These are phyloP conservation scores for Antarctomyces pellizariae DNA, from an alignment of 495 filamentous ascomycete species.

Conservation along the genomic window DNA sequence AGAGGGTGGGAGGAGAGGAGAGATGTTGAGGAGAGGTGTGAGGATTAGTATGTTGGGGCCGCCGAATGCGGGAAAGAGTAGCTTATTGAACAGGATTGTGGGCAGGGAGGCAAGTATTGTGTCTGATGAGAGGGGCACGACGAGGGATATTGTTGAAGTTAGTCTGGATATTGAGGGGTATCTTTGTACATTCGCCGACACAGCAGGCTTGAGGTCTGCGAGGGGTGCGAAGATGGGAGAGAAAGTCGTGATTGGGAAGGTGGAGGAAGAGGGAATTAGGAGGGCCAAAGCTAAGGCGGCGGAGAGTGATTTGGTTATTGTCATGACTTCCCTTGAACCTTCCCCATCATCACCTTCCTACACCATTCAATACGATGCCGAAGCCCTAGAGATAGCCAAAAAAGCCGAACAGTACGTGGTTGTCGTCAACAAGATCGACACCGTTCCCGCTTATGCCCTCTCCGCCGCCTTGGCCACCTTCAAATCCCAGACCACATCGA, in stretches of 20 bases:
- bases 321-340: slow-evolving; percentile 46
- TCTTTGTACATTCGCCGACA: slow-evolving; percentile 75
- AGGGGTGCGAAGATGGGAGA: slow-evolving; percentile 5
- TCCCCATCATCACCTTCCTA: slow-evolving; percentile 12
- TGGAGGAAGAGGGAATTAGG: slow-evolving; percentile 81
- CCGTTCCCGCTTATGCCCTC: slow-evolving; percentile 12
- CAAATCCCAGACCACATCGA: slow-evolving; percentile 6
- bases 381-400: slow-evolving; percentile 23
- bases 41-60: slow-evolving; percentile 67
- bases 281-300: slow-evolving; percentile 59
- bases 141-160: slow-evolving; percentile 80
- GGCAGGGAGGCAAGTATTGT: slow-evolving; percentile 89
- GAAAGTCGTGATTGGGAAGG: slow-evolving; percentile 30
- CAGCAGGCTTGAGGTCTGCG: slow-evolving; percentile 50
- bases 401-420: slow-evolving; percentile 38
- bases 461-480: slow-evolving; percentile 3
- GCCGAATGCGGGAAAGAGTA: slow-evolving; percentile 91
- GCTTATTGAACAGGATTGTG: slow-evolving; percentile 74
- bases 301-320: slow-evolving; percentile 70
- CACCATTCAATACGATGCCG: slow-evolving; percentile 21
- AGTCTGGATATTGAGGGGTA: slow-evolving; percentile 78
- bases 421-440: slow-evolving; percentile 67
- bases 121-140: slow-evolving; percentile 75
- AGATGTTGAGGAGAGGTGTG: slow-evolving; percentile 71
- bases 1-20: slow-evolving; percentile 55